Evolutionary conservation across 306 rosid species (phyloP), one percentile per base, ranked within the genome.

Genomic region (Arachis hypogaea): DNA sequence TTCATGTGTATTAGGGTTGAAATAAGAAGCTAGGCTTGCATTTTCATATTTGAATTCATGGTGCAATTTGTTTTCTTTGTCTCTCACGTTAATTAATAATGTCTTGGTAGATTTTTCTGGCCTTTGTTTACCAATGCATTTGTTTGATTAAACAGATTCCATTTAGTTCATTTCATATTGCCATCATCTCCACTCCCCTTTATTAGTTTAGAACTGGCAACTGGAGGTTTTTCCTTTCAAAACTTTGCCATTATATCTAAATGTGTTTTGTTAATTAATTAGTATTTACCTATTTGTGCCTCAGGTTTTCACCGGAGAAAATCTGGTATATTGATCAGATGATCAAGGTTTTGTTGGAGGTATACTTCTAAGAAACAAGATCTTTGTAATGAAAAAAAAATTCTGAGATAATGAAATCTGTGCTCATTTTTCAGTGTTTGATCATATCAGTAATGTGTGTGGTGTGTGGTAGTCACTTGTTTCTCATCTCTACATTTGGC

Each of bases 311-410:
- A 81, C 93, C 88, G 0, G 96, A 92, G 88, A 94, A 92, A 89
- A 88, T 94, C 70, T 94, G 99, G 99, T 94, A 94, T 82, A 85
- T 94, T 60, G 96, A 94, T 82, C 95, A 88, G 88, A 94, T 94
- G 99, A 95, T 94, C 43, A 92, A 88, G 86, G 99, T 94, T 92
- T 92, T 94, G 76, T 84, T 90, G 58, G 97, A 94, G 99, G 99
- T 94, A 94, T 83, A 87, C 79, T 81, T 75, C 72, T 72, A 42
- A 40, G 76, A 71, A 61, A 76, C 79, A 69, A 66, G 41, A 60
- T 52, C 63, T 52, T 46, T 80, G 64, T 45, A 38, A 60, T 64
- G 69, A 73, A 43, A 47, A 63, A 72, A 68, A 68, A 22, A 22
- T 33, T 46, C 22, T 40, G 16, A 44, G 59, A 68, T 52, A 7